These are phyloP conservation scores for Saitozyma sp. DNA, from an alignment of 768 basidiomycete species.

Conservation along the genomic window DNA sequence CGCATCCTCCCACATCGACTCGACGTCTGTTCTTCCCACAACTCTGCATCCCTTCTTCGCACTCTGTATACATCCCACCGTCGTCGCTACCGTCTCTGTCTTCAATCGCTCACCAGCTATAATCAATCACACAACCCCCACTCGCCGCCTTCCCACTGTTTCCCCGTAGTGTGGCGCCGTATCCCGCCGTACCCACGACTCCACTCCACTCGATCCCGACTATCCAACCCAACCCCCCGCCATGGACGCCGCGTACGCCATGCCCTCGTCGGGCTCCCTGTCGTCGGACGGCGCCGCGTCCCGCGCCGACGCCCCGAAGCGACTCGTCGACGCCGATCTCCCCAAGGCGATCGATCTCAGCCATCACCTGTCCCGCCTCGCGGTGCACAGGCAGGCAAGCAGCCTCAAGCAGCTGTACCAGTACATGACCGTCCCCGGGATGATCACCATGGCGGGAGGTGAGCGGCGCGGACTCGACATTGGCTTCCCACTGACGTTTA, in stretches of 20 bases:
- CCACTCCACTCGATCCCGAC: no score
- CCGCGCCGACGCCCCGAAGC: neutral
- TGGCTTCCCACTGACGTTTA: conserved; percentile 31
- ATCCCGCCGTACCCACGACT: no score
- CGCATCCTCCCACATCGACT: no score
- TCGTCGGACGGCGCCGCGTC: neutral
- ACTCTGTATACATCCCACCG: no score
- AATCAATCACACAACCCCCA: no score
- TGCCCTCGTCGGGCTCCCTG: neutral
- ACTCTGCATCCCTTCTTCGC: no score
- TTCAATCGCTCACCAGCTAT: no score
- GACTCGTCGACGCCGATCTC: conserved; percentile 14
- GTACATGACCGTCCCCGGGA: conserved; percentile 59
- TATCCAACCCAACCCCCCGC: neutral
- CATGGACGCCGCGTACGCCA: conserved; percentile 16
- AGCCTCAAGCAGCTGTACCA: conserved; percentile 69
- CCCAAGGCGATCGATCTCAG: conserved; percentile 63
- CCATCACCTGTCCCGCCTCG: conserved; percentile 67
- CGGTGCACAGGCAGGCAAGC: conserved; percentile 59
- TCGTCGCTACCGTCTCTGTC: no score
- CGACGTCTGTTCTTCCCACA: no score
- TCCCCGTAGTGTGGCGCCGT: no score
- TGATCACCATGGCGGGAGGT: conserved; percentile 71
- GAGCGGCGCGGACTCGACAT: conserved; percentile 17
- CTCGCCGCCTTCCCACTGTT: no score